Percentiles rank a stretch among this genome's conserved stretches.
Conservation (phyloP, 805 yeast genomes). For the Teunomyces pallodes region DNA sequence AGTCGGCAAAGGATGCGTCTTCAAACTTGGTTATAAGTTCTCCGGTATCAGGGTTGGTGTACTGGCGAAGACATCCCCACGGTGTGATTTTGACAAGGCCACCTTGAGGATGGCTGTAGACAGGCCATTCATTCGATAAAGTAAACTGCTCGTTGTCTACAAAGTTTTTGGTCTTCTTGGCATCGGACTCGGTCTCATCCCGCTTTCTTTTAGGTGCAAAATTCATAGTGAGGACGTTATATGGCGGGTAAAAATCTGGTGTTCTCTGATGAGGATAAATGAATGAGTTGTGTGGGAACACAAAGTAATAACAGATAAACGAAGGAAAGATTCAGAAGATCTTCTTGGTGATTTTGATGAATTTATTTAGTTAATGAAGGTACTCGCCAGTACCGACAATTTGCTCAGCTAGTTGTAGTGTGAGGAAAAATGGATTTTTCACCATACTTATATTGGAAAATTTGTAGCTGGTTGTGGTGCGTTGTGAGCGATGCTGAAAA, state of each 20-base stretch:
- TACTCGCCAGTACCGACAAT: not conserved
- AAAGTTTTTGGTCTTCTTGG: conserved; percentile 17
- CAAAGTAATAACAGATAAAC: not conserved
- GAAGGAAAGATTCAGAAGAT: not conserved
- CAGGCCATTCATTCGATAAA: conserved; percentile 47
- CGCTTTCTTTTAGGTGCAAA: conserved; percentile 20
- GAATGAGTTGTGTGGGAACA: not conserved
- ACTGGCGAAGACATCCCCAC: conserved; percentile 56
- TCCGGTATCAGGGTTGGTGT: conserved; percentile 40
- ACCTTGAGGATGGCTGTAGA: conserved; percentile 60
- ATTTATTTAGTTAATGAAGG: not conserved
- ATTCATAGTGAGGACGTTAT: conserved; percentile 4
- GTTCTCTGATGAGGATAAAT: not conserved
- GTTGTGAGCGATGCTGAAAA: conserved; percentile 1
- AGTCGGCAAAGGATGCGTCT: conserved; percentile 29
- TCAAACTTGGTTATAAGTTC: conserved; percentile 49
- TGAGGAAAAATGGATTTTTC: not conserved
- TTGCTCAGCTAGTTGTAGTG: conserved; percentile 1
- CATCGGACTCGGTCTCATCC: conserved; percentile 20
- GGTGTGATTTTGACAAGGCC: conserved; percentile 62
- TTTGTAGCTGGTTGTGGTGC: conserved; percentile 1
- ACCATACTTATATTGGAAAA: conserved; percentile 1
- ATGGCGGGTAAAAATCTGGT: not conserved
- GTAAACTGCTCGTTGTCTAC: conserved; percentile 14
- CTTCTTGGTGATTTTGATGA: not conserved